These are phyloP conservation scores for Vitis rupestris DNA, from an alignment of 164 flowering plant genomes.

Conservation along the genomic window DNA sequence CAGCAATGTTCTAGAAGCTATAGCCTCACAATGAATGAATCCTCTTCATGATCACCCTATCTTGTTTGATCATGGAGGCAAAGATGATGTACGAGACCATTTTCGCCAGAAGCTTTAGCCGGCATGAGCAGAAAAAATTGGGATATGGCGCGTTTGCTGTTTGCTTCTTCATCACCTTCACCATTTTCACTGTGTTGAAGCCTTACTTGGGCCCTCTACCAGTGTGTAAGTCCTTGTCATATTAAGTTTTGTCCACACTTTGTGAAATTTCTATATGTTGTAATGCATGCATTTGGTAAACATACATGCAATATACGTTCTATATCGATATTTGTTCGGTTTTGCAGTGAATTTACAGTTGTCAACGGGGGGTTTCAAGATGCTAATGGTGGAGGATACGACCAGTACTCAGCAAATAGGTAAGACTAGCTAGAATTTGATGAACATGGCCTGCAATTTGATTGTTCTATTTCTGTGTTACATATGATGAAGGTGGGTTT, in stretches of 20 bases:
- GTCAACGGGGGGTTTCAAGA: conserved; percentile 20
- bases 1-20: no score
- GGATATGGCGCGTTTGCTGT: conserved; percentile 31
- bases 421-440: conserved; percentile 1
- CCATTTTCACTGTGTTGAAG: conserved; percentile 27
- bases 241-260: background rate
- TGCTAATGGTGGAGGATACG: conserved; percentile 22
- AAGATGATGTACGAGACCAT: conserved; percentile 29
- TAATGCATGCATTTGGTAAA: no score
- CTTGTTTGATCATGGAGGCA: background rate
- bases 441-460: no score
- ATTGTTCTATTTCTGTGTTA: no score
- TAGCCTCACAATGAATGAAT: no score
- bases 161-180: conserved; percentile 23
- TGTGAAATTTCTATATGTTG: no score
- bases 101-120: conserved; percentile 42
- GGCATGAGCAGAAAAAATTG: conserved; percentile 34
- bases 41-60: no score
- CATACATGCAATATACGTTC: background rate
- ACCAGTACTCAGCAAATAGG: background rate
- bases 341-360: conserved; percentile 44
- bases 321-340: background rate
- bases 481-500: no score
- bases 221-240: conserved; percentile 33
- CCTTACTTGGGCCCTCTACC: conserved; percentile 41